Base-by-base conservation (phyloP, 345 rosid genomes). In the Pistacia integerrima region DNA sequence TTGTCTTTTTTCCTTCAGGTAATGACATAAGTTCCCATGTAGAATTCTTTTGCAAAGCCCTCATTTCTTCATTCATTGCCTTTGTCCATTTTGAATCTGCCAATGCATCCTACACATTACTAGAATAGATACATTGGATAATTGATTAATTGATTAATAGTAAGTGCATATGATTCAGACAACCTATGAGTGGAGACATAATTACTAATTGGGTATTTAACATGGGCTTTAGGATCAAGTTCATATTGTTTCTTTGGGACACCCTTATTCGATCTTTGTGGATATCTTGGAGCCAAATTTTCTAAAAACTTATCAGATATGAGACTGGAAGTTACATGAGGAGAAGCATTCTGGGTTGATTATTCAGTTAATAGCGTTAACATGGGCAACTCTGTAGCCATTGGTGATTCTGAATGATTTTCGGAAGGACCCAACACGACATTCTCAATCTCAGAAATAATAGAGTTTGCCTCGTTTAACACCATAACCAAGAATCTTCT, bases 401-500 rank as follows among this genome's bases (percentile, higher is more conserved):
- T 4, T 17, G 12, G 38, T 16, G 25, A 20, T 20, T 58, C 1
- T 58, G 28, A 55, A 1, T 55, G 17, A 55, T 55, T 55, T 16
- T 55, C 4, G 5, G 4, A 36, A 36, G 3, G 4, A 36, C 3
- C 41, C 5, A 36, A 36, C n/a, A 55, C 6, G 5, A 11, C n/a
- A 55, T 2, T 2, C 25, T 25, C 25, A 25, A 25, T 25, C 25
- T 25, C 25, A 25, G 25, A 25, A 25, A 25, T 2, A 4, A 1
- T 55, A 16, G 8, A 64, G 64, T 36, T 74, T 64, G 12, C 64
- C 54, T 0, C 14, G 18, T 52, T 8, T 54, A 64, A 74, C 62
- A 74, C 54, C 36, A 63, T 30, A 63, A 74, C 70, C 70, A 74
- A 74, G 49, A 63, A n/a, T 74, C 63, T 64, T 74, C 1, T 2